Percentiles rank a stretch among this genome's conserved stretches.
These are phyloP conservation scores for Botryotinia calthae DNA, from an alignment of 2,329 filamentous ascomycete species.

Conservation along the genomic window DNA sequence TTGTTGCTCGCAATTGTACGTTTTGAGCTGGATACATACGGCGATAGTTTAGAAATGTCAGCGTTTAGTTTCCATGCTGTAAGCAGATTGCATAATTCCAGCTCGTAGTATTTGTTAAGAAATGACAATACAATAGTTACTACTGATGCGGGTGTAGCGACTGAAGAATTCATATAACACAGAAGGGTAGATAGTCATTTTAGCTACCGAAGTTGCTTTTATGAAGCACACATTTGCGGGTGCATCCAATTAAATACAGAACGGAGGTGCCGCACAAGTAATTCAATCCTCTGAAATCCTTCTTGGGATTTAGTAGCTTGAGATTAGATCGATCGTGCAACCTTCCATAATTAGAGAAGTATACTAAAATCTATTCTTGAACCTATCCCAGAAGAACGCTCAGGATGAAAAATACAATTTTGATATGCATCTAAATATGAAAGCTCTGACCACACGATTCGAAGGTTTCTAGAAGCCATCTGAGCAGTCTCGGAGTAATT, in stretches of 20 bases:
- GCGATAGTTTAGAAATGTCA: neutral
- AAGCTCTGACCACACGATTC: neutral
- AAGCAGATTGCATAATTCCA: neutral
- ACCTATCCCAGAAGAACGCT: neutral
- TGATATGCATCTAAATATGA: neutral
- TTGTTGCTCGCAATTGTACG: neutral
- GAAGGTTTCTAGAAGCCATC: slow-evolving; percentile 9
- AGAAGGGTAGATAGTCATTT: neutral
- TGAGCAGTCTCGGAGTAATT: neutral
- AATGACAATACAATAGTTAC: neutral
- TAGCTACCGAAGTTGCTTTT: neutral
- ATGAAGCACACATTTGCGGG: neutral
- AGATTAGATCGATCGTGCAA: neutral
- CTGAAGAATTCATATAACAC: neutral
- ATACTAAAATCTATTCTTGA: neutral
- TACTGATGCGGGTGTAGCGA: neutral
- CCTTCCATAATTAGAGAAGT: neutral
- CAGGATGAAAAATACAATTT: neutral
- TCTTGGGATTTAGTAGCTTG: neutral
- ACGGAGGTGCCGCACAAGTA: slow-evolving; percentile 1
- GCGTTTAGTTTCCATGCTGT: neutral
- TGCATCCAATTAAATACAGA: neutral
- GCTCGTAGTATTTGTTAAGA: neutral
- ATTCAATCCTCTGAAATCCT: neutral
- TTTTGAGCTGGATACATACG: neutral